Evolutionary conservation across 2,329 filamentous ascomycete genomes (phyloP).

Genomic region (Calonectria honghensis): DNA sequence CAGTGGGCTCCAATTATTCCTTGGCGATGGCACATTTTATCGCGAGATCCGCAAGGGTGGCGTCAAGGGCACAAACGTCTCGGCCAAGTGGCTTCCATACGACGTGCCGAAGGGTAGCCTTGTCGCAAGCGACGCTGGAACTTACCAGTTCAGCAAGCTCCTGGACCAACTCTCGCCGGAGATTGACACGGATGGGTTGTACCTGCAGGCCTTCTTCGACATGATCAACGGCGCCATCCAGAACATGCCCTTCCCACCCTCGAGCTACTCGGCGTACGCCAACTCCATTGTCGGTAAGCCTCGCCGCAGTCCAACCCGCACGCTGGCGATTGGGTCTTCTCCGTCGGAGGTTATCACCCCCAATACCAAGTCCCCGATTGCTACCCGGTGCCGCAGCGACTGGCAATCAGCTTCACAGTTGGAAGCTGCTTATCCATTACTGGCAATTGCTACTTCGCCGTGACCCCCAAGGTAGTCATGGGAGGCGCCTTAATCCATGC

Average conservation of each 20-base stretch:
- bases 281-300: constrained; percentile 17
- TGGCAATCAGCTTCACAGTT: neutral
- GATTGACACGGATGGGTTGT: neutral
- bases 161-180: neutral
- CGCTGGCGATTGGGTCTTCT: constrained; percentile 8
- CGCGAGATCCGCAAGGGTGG: constrained; percentile 19
- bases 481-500: constrained; percentile 6
- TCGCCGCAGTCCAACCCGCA: neutral
- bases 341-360: constrained; percentile 2
- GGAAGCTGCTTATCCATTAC: neutral
- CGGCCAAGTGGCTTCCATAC: constrained; percentile 1
- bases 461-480: constrained; percentile 1
- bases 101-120: neutral
- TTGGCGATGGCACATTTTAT: constrained; percentile 6
- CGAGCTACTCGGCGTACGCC: neutral
- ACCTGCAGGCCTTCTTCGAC: constrained; percentile 23
- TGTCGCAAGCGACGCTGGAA: neutral
- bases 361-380: neutral
- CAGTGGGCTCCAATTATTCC: constrained; percentile 24
- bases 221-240: constrained; percentile 10
- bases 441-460: constrained; percentile 6
- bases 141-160: constrained; percentile 1
- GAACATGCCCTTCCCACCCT: neutral
- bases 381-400: constrained; percentile 1
- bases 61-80: neutral